Base-by-base conservation (phyloP, 495 filamentous ascomycete species). In the Aspergillus mulundensis region DNA sequence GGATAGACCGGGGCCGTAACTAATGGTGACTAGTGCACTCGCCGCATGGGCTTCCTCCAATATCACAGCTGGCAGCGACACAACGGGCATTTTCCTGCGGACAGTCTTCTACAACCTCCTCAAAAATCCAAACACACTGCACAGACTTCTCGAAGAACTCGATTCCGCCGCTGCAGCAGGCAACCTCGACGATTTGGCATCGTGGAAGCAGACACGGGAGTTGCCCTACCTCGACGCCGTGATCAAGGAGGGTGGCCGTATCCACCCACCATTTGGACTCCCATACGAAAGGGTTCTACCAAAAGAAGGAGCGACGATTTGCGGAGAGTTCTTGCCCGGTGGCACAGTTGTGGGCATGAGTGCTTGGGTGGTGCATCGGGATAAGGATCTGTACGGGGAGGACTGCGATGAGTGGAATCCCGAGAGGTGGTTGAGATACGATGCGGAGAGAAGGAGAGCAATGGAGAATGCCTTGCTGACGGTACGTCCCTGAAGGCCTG, bases 211-310 rank as follows among this genome's bases (percentile, higher is more conserved):
- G 36, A 46, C 58, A 0, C 54, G 57, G 23, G 28, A 53, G 5
- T 59, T 75, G 5, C 62, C 72, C 0, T 75, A 71, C 56, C 68
- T 77, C 3, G 63, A 73, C 39, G 70, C 74, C 7, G 61, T 60
- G 56, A 75, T 87, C 38, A 86, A 84, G 57, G 85, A 88, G 62
- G 75, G 79, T 1, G 78, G 83, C 67, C 74, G 84, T 21, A 62
- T 76, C 18, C 69, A 74, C 40, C 75, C 75, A 5, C 66, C 71
- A 2, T 61, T 78, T 19, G 47, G 55, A 0, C 56, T 70, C 5
- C 71, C 66, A 0, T 53, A 76, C 41, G 74, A 76, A 50, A 62
- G 75, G 1, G 54, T 75, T 15, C 66, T 53, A 14, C 61, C 24
- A 49, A 25, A 7, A 2, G 4, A 2, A 1, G 52, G 52, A 0